Conservation (phyloP, 2,329 filamentous ascomycete genomes). For the Pseudonectria foliicola region DNA sequence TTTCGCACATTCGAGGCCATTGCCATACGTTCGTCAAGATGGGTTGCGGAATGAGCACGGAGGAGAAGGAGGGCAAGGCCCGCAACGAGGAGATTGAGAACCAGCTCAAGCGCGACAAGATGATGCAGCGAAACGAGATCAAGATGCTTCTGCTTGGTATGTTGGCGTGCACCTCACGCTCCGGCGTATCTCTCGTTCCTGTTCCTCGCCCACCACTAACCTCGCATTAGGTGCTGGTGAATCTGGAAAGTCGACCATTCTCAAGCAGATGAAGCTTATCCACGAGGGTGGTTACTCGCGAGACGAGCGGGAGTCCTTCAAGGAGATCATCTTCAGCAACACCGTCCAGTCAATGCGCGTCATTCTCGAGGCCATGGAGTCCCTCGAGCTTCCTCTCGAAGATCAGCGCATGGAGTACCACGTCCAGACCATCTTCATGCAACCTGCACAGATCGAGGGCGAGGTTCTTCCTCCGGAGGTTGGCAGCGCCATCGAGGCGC, state of each 20-base stretch:
- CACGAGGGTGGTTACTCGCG: conserved; percentile 98
- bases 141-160: conserved; percentile 98
- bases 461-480: conserved; percentile 92
- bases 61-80: conserved; percentile 99
- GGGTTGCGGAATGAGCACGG: conserved; percentile 99
- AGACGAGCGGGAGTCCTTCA: conserved; percentile 67
- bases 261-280: conserved; percentile 99
- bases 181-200: background rate
- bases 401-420: conserved; percentile 94
- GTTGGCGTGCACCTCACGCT: conserved; percentile 11
- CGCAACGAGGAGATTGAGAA: conserved; percentile 99
- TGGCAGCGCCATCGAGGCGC: conserved; percentile 80
- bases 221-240: conserved; percentile 76
- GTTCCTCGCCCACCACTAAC: conserved; percentile 18
- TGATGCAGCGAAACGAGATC: conserved; percentile 99
- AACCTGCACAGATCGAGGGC: conserved; percentile 92
- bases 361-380: conserved; percentile 63
- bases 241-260: conserved; percentile 85
- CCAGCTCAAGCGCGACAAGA: conserved; percentile 95
- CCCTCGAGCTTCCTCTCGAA: conserved; percentile 71
- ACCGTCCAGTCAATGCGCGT: conserved; percentile 64
- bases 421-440: conserved; percentile 98
- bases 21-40: conserved; percentile 56
- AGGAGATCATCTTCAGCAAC: conserved; percentile 66
- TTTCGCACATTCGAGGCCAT: conserved; percentile 12